Evolutionary conservation across 768 basidiomycete species (phyloP).

Genomic region (Amanita molliuscula): DNA sequence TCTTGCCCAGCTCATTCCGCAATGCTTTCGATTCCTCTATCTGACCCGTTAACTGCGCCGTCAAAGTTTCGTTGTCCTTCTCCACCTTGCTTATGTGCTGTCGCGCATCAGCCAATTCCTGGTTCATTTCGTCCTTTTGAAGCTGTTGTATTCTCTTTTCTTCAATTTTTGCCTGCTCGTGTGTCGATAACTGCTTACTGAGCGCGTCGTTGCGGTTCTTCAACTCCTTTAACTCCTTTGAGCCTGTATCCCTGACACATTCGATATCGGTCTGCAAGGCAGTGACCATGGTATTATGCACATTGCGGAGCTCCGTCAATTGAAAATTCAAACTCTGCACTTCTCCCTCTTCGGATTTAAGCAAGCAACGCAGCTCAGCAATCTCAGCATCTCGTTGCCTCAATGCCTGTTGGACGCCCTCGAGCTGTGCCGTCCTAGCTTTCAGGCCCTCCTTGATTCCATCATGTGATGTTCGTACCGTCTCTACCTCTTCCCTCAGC

Average conservation of each 20-base stretch:
- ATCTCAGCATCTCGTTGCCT: not conserved
- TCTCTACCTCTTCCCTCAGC: not conserved
- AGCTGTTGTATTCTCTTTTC: not conserved
- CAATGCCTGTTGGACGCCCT: not conserved
- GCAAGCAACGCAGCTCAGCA: too few species aligned
- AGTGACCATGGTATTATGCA: too few species aligned
- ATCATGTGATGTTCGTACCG: not conserved
- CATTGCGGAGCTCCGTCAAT: too few species aligned
- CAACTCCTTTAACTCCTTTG: not conserved
- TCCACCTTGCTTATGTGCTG: not conserved
- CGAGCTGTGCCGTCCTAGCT: not conserved
- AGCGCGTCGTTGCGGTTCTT: not conserved
- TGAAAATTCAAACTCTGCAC: too few species aligned
- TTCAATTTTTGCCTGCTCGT: not conserved
- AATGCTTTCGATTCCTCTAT: not conserved
- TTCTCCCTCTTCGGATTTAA: too few species aligned
- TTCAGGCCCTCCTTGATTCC: not conserved
- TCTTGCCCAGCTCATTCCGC: not conserved
- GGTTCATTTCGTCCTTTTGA: not conserved
- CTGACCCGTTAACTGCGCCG: not conserved
- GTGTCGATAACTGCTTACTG: not conserved
- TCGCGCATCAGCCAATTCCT: not conserved
- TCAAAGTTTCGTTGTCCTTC: not conserved
- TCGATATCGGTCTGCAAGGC: too few species aligned
- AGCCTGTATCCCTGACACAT: too few species aligned